phyloP scores from a whole-genome alignment of 352 stramenopile species.

The Phytopythium aichiense region DNA sequence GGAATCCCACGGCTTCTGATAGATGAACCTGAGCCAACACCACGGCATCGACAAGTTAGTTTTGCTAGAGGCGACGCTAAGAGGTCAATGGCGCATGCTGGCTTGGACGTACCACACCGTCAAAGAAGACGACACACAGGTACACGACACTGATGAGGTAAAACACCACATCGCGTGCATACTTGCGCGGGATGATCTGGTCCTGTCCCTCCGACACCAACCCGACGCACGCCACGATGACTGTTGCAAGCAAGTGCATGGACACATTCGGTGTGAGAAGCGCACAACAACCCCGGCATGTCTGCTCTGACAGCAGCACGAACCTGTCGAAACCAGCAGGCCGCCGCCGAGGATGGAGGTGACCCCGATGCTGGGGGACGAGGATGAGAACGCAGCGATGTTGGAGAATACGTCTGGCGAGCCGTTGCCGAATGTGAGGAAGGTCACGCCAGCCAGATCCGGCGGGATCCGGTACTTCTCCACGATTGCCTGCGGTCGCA shows the following conservation, averaged over 20 bases:
- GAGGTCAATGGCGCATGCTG: not conserved
- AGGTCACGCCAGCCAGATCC: conserved; percentile 71
- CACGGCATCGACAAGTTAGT: not conserved
- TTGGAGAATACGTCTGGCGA: conserved; percentile 81
- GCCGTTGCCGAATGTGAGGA: conserved; percentile 79
- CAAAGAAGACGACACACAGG: conserved; percentile 64
- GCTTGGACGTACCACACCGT: conserved; percentile 27
- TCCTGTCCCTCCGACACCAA: conserved; percentile 64
- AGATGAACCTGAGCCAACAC: conserved; percentile 36
- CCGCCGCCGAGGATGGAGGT: conserved; percentile 66
- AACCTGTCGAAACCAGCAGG: conserved; percentile 65
- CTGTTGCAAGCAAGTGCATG: conserved; percentile 9
- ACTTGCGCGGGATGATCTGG: conserved; percentile 75
- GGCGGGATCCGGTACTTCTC: conserved; percentile 74
- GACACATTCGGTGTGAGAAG: not conserved
- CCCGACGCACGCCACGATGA: conserved; percentile 68
- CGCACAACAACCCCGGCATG: not conserved
- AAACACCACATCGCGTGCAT: conserved; percentile 65
- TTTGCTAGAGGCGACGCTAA: not conserved
- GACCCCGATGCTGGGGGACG: conserved; percentile 65
- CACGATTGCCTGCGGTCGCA: conserved; percentile 39
- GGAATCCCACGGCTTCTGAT: conserved; percentile 58
- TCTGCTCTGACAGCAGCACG: not conserved
- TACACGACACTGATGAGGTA: conserved; percentile 73
- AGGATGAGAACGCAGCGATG: conserved; percentile 61